Conservation (phyloP, 2,329 filamentous ascomycete species). For the Nemania diffusa region DNA sequence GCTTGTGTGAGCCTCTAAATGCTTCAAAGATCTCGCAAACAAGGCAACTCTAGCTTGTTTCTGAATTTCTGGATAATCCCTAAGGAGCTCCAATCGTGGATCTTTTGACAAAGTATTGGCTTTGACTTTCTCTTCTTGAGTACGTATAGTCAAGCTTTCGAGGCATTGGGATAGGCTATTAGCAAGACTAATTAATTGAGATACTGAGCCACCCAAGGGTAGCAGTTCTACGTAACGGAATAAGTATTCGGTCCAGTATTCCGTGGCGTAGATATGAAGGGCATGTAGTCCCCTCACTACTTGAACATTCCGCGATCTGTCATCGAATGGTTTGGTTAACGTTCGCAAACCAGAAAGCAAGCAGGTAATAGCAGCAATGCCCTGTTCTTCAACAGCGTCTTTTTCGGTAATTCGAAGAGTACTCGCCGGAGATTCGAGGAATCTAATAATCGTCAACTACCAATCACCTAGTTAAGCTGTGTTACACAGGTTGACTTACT, state of each 20-base stretch:
- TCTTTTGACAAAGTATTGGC: not conserved
- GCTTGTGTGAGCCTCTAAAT: not conserved
- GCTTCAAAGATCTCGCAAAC: not conserved
- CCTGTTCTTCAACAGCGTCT: slow-evolving; percentile 1
- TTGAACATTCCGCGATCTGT: not conserved
- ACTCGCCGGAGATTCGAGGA: slow-evolving; percentile 7
- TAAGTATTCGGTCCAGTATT: slow-evolving; percentile 13
- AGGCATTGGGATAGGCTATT: not conserved
- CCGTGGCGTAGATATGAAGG: slow-evolving; percentile 16
- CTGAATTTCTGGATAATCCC: not conserved
- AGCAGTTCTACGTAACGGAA: not conserved
- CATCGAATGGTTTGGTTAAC: not conserved
- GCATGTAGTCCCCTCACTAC: slow-evolving; percentile 14
- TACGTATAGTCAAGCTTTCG: not conserved
- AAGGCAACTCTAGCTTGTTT: not conserved
- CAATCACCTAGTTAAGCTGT: too few species aligned
- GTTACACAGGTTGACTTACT: not conserved
- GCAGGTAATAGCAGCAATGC: slow-evolving; percentile 4
- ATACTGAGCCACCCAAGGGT: not conserved
- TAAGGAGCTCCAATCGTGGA: not conserved
- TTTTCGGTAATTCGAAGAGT: not conserved
- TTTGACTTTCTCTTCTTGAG: too few species aligned
- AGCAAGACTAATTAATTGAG: not conserved
- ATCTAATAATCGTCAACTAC: not conserved
- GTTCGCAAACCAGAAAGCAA: slow-evolving; percentile 4